A percentile compares a stretch with the other conserved stretches of the same genome.
These are phyloP conservation scores for Butyriboletus loyo DNA, from an alignment of 768 basidiomycete species.

Conservation along the genomic window DNA sequence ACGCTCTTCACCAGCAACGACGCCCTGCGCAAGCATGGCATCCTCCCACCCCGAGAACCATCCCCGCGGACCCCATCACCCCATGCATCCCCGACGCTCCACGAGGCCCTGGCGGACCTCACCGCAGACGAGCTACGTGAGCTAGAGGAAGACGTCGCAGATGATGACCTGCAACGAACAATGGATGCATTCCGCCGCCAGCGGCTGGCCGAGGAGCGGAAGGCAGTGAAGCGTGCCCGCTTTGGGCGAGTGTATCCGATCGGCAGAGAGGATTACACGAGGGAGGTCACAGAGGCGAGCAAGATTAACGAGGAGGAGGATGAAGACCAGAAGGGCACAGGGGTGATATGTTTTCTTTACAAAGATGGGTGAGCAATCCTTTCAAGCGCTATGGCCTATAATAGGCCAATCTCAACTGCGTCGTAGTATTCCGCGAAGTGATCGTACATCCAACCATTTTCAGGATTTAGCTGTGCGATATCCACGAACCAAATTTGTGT, in stretches of 20 bases:
- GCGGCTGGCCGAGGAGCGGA: conserved; percentile 60
- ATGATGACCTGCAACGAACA: conserved; percentile 74
- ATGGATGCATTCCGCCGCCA: conserved; percentile 65
- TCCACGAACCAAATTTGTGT: conserved; percentile 92
- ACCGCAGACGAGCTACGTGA: conserved; percentile 62
- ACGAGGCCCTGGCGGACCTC: conserved; percentile 63
- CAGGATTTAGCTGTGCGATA: conserved; percentile 72
- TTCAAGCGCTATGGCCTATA: not conserved
- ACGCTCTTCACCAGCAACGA: conserved; percentile 64
- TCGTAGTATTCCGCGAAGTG: conserved; percentile 73
- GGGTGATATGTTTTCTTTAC: conserved; percentile 91
- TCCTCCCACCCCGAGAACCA: conserved; percentile 71
- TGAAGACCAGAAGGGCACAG: conserved; percentile 71
- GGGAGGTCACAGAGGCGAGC: conserved; percentile 94
- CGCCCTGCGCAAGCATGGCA: conserved; percentile 88
- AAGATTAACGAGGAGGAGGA: conserved; percentile 63
- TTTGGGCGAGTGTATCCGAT: conserved; percentile 90
- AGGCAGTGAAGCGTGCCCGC: conserved; percentile 54
- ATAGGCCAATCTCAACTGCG: not conserved
- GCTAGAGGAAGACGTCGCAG: conserved; percentile 65
- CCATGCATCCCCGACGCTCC: conserved; percentile 70
- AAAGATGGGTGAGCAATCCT: conserved; percentile 77
- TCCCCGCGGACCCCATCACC: conserved; percentile 78
- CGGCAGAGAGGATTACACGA: conserved; percentile 87
- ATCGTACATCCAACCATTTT: conserved; percentile 70